Conservation (phyloP, 1,284 basidiomycete species). For the Trametes pubescens region DNA sequence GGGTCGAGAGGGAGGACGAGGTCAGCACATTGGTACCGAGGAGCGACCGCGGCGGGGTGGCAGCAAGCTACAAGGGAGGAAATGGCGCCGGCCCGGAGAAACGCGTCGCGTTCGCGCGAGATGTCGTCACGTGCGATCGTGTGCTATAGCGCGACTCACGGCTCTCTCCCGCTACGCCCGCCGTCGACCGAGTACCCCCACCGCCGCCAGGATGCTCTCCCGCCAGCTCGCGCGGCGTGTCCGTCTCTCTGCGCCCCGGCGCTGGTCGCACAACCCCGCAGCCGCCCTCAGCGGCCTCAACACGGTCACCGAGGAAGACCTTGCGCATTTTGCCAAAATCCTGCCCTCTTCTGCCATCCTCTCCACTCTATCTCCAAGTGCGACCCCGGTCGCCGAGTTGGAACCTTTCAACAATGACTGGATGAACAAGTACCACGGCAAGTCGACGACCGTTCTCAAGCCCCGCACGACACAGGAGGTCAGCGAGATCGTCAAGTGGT, state of each 20-base stretch:
- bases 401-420: conserved; percentile 91
- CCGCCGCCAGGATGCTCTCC: conserved; percentile 32
- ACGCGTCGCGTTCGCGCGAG: conserved; percentile 12
- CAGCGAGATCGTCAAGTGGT: conserved; percentile 87
- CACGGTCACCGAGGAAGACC: conserved; percentile 61
- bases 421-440: conserved; percentile 96
- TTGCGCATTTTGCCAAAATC: conserved; percentile 69
- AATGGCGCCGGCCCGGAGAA: background rate
- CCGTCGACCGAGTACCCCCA: background rate
- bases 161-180: background rate
- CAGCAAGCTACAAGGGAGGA: background rate
- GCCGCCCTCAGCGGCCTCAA: conserved; percentile 43
- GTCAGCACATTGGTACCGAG: background rate
- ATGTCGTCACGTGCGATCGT: conserved; percentile 5
- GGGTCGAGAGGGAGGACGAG: background rate
- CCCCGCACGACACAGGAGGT: conserved; percentile 92
- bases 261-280: conserved; percentile 34
- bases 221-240: conserved; percentile 33
- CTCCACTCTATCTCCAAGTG: conserved; percentile 64
- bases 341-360: conserved; percentile 68
- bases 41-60: background rate
- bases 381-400: conserved; percentile 70
- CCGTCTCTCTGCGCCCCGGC: conserved; percentile 24
- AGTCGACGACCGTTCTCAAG: conserved; percentile 86
- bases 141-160: conserved; percentile 9